phyloP scores from a whole-genome alignment of 1,139 yeast species.

The Pichia sp. region DNA sequence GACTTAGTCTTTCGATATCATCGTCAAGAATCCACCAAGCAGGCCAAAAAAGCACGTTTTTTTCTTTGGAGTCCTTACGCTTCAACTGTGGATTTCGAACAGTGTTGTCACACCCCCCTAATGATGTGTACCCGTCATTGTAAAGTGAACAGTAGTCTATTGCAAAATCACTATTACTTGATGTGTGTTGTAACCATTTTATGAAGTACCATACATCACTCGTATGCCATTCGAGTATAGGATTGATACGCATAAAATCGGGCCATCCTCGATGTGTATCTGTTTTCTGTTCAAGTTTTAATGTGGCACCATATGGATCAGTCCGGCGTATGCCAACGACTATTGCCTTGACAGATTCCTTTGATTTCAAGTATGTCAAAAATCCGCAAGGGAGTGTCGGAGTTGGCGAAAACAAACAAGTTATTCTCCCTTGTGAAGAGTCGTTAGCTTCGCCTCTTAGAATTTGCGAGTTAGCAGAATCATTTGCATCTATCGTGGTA shows the following conservation, averaged over 20 bases:
- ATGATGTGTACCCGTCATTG: conserved; percentile 74
- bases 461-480: conserved; percentile 3
- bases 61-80: conserved; percentile 26
- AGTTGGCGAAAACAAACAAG: conserved; percentile 31
- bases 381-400: conserved; percentile 62
- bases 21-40: conserved; percentile 62
- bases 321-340: conserved; percentile 77
- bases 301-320: conserved; percentile 66
- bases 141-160: conserved; percentile 60
- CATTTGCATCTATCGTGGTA: conserved; percentile 1
- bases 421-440: conserved; percentile 4
- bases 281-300: conserved; percentile 57
- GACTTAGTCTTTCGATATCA: conserved; percentile 53
- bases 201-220: conserved; percentile 72
- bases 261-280: conserved; percentile 93
- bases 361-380: conserved; percentile 45
- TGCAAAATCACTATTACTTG: conserved; percentile 39
- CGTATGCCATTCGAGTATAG: conserved; percentile 78
- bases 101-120: conserved; percentile 72
- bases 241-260: conserved; percentile 69
- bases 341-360: conserved; percentile 54
- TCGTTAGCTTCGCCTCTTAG: not conserved
- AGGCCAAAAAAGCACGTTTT: conserved; percentile 40
- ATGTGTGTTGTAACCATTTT: conserved; percentile 29
- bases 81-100: conserved; percentile 57